Evolutionary conservation across 495 filamentous ascomycete species (phyloP), one percentile per base, ranked within the genome.

Genomic region (Amphirosellinia nigrospora): DNA sequence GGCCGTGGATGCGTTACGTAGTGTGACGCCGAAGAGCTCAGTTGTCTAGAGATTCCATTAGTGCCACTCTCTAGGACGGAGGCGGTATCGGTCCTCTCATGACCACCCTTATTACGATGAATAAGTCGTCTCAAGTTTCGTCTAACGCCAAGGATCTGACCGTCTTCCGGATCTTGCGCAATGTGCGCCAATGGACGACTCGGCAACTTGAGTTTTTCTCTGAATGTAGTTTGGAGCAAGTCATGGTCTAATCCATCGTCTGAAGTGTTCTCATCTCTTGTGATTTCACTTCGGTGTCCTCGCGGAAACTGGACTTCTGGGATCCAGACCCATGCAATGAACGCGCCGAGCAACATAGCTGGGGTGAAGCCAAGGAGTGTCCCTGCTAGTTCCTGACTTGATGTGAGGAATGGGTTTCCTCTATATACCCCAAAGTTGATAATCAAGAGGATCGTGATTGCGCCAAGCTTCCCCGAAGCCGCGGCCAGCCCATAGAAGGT

Each of bases 401-500:
- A 65, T 19, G 60, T 43, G 69, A 73, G 28, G 3, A 38, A n/a
- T 60, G 36, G 38, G 10, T 62, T 34, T 7, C 52, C 62, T 36
- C 61, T 58, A 9, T 73, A 70, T 16, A 77, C 60, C 1, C 19
- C 68, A 28, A 74, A 58, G 32, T 74, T 72, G 1, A 71, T 72
- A 15, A 77, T 70, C 32, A 78, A 10, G 61, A 78, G 73, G 50
- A 79, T 78, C 13, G 78, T 70, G 23, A 83, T 72, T 15, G 81
- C 77, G 13, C 82, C 82, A 6, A 84, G 73, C 66, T 83, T 81
- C 39, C 84, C 79, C 28, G 73, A 71, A 30, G 81, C 81, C 7
- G 82, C 82, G n/a, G 82, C 77, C 9, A 84, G 77, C 36, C 82
- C 82, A 69, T 83, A 78, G 64, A 74, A 79, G 1, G 80, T 81